These are phyloP conservation scores for Neofusicoccum ribis DNA, from an alignment of 2,329 filamentous ascomycete genomes.

Conservation along the genomic window DNA sequence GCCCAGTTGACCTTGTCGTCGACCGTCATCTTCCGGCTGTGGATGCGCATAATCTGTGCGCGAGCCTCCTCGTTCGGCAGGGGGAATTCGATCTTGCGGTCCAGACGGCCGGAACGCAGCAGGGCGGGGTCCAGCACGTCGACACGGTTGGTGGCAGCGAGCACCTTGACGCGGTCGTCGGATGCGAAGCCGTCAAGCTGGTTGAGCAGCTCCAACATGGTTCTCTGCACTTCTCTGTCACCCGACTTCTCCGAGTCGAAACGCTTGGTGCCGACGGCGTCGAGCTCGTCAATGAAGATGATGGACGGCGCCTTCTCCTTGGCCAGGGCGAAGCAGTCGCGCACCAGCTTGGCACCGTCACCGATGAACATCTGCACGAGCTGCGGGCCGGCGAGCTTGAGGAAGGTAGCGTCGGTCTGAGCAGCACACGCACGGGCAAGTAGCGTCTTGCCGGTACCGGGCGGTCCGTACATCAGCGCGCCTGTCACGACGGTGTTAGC, in stretches of 20 bases:
- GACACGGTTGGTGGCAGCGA: slow-evolving; percentile 91
- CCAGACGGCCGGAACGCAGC: slow-evolving; percentile 85
- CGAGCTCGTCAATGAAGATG: slow-evolving; percentile 98
- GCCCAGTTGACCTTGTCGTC: slow-evolving; percentile 93
- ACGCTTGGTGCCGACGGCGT: slow-evolving; percentile 97
- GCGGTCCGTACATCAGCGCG: slow-evolving; percentile 95
- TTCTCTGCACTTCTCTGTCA: slow-evolving; percentile 96
- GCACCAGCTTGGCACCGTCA: slow-evolving; percentile 94
- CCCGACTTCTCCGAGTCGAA: slow-evolving; percentile 98
- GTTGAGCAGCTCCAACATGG: slow-evolving; percentile 98
- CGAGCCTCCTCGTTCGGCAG: slow-evolving; percentile 96
- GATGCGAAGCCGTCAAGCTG: slow-evolving; percentile 98
- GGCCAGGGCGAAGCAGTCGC: slow-evolving; percentile 94
- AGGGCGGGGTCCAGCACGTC: slow-evolving; percentile 92
- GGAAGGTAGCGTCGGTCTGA: slow-evolving; percentile 96
- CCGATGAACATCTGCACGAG: slow-evolving; percentile 99
- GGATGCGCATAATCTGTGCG: slow-evolving; percentile 95
- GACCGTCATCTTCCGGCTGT: slow-evolving; percentile 97
- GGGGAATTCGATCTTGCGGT: slow-evolving; percentile 98
- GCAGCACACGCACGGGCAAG: slow-evolving; percentile 94
- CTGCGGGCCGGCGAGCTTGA: slow-evolving; percentile 96
- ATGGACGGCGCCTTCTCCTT: slow-evolving; percentile 99
- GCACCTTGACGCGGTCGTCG: slow-evolving; percentile 93
- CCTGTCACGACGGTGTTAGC: slow-evolving; percentile 53
- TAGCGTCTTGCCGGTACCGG: slow-evolving; percentile 86